Evolutionary conservation across 2,329 filamentous ascomycete genomes (phyloP).

Genomic region (Neofusicoccum cordaticola): DNA sequence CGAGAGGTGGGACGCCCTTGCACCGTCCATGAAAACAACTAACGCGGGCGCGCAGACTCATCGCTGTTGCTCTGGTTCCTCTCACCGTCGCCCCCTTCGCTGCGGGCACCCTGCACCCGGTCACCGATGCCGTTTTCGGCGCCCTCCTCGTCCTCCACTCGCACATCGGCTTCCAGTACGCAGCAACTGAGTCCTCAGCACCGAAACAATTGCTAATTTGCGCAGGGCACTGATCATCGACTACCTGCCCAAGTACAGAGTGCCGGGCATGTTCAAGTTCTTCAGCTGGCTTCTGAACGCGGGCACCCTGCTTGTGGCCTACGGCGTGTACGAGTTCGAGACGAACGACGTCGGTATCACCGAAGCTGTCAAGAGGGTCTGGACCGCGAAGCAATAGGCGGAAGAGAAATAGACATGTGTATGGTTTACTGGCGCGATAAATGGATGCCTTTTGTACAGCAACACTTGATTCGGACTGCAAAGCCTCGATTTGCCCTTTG

Average conservation of each 20-base stretch:
- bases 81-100: slow-evolving; percentile 89
- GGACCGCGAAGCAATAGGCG: slow-evolving; percentile 60
- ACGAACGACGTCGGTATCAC: slow-evolving; percentile 96
- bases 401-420: background rate
- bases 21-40: background rate
- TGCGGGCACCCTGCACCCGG: slow-evolving; percentile 83
- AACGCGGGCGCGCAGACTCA: slow-evolving; percentile 51
- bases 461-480: background rate
- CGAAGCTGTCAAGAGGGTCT: slow-evolving; percentile 82
- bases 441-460: slow-evolving; percentile 7
- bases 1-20: slow-evolving; percentile 59
- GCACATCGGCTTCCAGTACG: slow-evolving; percentile 88
- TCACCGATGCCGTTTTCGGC: slow-evolving; percentile 82
- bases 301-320: slow-evolving; percentile 74
- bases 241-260: slow-evolving; percentile 74
- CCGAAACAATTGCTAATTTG: background rate
- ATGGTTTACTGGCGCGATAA: background rate
- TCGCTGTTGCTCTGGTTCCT: slow-evolving; percentile 79
- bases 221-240: slow-evolving; percentile 73
- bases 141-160: slow-evolving; percentile 83
- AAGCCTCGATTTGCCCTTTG: too few relatives aligned
- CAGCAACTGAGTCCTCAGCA: slow-evolving; percentile 10
- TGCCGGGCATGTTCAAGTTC: slow-evolving; percentile 65
- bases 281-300: slow-evolving; percentile 76
- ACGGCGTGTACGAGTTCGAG: slow-evolving; percentile 97